Conservation (phyloP, 352 stramenopile species). For the Pythium brassicae region DNA sequence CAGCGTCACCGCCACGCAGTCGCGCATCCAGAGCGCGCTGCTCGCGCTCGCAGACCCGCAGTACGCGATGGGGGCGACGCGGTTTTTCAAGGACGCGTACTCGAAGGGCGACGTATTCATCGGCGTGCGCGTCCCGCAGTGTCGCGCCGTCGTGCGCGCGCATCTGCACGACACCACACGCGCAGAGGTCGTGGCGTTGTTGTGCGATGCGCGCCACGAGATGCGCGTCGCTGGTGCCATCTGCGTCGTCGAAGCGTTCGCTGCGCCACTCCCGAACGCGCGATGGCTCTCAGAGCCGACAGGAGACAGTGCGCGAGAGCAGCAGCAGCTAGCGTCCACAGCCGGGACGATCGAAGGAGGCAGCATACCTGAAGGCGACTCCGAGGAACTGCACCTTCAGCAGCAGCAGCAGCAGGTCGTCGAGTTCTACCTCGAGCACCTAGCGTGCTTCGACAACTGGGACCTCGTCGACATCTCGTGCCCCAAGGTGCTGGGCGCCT, state of each 20-base stretch:
- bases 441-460: slow-evolving; percentile 14
- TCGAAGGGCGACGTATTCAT: slow-evolving; percentile 15
- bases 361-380: no score
- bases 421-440: slow-evolving; percentile 8
- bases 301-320: neutral
- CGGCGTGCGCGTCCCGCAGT: slow-evolving; percentile 12
- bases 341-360: no score
- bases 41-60: slow-evolving; percentile 8
- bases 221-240: slow-evolving; percentile 13
- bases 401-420: neutral
- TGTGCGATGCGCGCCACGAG: slow-evolving; percentile 16
- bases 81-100: slow-evolving; percentile 16
- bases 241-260: slow-evolving; percentile 15
- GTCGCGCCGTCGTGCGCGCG: slow-evolving; percentile 6
- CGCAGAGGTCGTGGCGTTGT: slow-evolving; percentile 7
- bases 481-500: slow-evolving; percentile 9
- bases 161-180: slow-evolving; percentile 4
- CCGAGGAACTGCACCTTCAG: no score
- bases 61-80: neutral
- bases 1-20: neutral
- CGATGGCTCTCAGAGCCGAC: neutral
- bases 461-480: slow-evolving; percentile 11
- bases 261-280: neutral
- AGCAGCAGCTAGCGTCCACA: no score
- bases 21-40: slow-evolving; percentile 6